Conservation (phyloP, 192 early-diverging fungal species). For the Dissophora globulifera region DNA sequence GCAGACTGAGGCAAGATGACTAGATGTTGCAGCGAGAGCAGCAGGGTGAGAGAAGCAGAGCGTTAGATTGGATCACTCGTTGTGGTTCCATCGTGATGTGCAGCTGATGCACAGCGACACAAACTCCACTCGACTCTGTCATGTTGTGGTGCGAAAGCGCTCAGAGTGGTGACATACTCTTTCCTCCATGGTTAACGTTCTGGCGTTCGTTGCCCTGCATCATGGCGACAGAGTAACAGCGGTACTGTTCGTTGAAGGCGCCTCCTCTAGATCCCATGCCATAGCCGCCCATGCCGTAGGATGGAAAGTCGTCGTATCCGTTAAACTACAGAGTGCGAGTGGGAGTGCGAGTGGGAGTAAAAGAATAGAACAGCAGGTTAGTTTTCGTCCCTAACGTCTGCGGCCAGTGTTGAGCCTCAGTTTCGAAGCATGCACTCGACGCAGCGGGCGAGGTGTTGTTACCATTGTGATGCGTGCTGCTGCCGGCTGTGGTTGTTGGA, state of each 20-base stretch:
- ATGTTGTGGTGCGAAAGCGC: no score
- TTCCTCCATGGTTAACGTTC: constrained; percentile 82
- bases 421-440: no score
- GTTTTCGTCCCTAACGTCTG: no score
- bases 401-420: no score
- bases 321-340: constrained; percentile 17
- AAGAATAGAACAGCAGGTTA: background rate
- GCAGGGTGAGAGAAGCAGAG: background rate
- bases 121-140: no score
- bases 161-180: no score
- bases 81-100: no score
- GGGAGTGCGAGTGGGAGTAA: background rate
- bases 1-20: constrained; percentile 85
- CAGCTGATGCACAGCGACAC: no score
- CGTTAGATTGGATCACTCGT: background rate
- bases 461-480: no score
- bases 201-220: constrained; percentile 74
- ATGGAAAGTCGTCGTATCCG: constrained; percentile 45
- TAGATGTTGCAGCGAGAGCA: constrained; percentile 20
- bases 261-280: constrained; percentile 46
- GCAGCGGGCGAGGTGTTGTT: no score
- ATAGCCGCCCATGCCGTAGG: constrained; percentile 38
- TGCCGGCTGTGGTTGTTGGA: no score
- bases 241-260: constrained; percentile 64
- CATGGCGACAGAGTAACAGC: constrained; percentile 81